These are phyloP conservation scores for Clonostachys rosea DNA, from an alignment of 2,329 filamentous ascomycete genomes.

Conservation along the genomic window DNA sequence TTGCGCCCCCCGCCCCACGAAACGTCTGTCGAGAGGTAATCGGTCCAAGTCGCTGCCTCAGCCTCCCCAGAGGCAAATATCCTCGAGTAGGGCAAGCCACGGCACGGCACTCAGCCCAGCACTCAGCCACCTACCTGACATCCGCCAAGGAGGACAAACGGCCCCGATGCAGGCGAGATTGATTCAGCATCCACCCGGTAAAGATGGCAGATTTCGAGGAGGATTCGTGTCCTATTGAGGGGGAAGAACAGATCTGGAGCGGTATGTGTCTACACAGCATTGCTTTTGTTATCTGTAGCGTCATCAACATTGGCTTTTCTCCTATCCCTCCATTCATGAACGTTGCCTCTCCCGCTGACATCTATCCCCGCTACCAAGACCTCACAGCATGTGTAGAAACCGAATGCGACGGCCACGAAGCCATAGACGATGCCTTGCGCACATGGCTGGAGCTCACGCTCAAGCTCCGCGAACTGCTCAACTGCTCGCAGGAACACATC, in stretches of 20 bases:
- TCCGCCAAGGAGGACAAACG: not conserved
- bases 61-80: too few species aligned
- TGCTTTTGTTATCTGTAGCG: not conserved
- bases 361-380: constrained; percentile 24
- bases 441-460: constrained; percentile 78
- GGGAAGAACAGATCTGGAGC: constrained; percentile 85
- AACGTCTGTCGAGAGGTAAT: too few species aligned
- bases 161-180: constrained; percentile 27
- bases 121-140: too few species aligned
- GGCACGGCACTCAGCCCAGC: too few species aligned
- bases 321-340: too few species aligned
- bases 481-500: constrained; percentile 74
- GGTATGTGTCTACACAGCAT: constrained; percentile 43
- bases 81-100: too few species aligned
- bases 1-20: too few species aligned
- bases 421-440: constrained; percentile 80
- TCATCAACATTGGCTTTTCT: too few species aligned
- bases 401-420: constrained; percentile 46
- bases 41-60: too few species aligned
- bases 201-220: constrained; percentile 59
- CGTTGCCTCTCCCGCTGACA: not conserved
- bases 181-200: constrained; percentile 16
- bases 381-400: constrained; percentile 39
- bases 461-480: constrained; percentile 69
- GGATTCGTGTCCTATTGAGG: constrained; percentile 62